Percentiles rank a stretch among this genome's conserved stretches.
phyloP scores from a whole-genome alignment of 495 filamentous ascomycete genomes.

The Cenococcum geophilum region DNA sequence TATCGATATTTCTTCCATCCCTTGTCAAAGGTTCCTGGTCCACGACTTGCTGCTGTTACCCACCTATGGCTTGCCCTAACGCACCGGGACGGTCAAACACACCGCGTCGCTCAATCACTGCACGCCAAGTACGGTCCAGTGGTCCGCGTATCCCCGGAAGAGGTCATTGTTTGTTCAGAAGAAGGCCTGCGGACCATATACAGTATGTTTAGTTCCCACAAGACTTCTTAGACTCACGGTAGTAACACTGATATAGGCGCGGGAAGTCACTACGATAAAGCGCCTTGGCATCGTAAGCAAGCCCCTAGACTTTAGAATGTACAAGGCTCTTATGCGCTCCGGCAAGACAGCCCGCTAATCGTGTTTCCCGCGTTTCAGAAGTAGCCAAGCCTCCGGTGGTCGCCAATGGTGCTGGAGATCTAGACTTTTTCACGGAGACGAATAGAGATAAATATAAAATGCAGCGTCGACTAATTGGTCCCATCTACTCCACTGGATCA shows the following conservation, averaged over 20 bases:
- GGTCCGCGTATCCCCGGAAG: background rate
- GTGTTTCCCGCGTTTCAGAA: no score
- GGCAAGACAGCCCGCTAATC: no score
- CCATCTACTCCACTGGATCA: background rate
- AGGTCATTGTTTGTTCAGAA: background rate
- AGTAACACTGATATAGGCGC: background rate
- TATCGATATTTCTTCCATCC: constrained; percentile 51
- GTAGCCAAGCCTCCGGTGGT: background rate
- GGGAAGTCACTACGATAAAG: background rate
- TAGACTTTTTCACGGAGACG: background rate
- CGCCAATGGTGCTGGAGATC: background rate
- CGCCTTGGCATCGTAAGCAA: background rate
- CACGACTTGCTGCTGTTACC: constrained; percentile 9
- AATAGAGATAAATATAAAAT: background rate
- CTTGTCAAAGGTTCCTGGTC: constrained; percentile 45
- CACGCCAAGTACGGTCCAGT: background rate
- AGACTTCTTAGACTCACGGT: background rate
- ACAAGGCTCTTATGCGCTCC: background rate
- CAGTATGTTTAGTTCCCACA: background rate
- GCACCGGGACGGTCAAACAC: background rate
- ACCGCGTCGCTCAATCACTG: background rate
- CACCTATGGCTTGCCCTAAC: background rate
- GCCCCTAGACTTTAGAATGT: background rate
- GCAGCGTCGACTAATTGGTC: constrained; percentile 1
- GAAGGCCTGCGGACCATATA: background rate